phyloP scores from a whole-genome alignment of 352 stramenopile species.

The Lagenidium giganteum region DNA sequence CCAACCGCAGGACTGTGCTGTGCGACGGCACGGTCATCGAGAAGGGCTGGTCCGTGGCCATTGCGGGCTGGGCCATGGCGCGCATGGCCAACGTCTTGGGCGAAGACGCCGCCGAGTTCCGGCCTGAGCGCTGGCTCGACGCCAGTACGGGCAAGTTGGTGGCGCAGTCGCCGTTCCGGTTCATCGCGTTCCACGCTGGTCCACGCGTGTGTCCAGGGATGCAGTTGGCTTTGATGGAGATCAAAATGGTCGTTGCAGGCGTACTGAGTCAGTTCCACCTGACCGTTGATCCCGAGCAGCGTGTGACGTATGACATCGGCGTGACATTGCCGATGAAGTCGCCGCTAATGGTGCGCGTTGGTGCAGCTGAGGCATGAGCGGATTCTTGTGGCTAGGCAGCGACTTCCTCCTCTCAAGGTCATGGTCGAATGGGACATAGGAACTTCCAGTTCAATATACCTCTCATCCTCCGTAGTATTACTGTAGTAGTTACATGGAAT shows the following conservation, averaged over 20 bases:
- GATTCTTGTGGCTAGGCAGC: too few relatives aligned
- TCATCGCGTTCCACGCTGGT: slow-evolving; percentile 35
- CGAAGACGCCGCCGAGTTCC: slow-evolving; percentile 37
- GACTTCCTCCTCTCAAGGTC: too few relatives aligned
- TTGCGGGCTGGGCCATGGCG: slow-evolving; percentile 38
- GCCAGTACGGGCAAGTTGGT: slow-evolving; percentile 12
- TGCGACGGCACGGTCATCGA: slow-evolving; percentile 41
- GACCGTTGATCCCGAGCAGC: slow-evolving; percentile 7
- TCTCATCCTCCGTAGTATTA: too few relatives aligned
- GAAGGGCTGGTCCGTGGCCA: slow-evolving; percentile 26
- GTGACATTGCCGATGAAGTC: slow-evolving; percentile 16
- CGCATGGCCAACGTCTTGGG: slow-evolving; percentile 41
- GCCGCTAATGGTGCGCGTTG: slow-evolving; percentile 6
- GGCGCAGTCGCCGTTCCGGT: too few relatives aligned
- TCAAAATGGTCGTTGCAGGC: slow-evolving; percentile 32
- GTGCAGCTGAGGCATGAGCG: too few relatives aligned
- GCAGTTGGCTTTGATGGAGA: slow-evolving; percentile 39
- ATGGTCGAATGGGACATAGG: too few relatives aligned
- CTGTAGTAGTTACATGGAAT: too few relatives aligned
- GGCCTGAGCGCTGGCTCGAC: slow-evolving; percentile 47
- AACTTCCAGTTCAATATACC: too few relatives aligned
- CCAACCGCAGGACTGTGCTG: slow-evolving; percentile 24
- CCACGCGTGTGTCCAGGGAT: slow-evolving; percentile 41
- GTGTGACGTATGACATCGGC: slow-evolving; percentile 17
- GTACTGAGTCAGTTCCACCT: slow-evolving; percentile 35